Evolutionary conservation across 2,329 filamentous ascomycete species (phyloP), one percentile per base, ranked within the genome.

Genomic region (Thielaviopsis cerberus): DNA sequence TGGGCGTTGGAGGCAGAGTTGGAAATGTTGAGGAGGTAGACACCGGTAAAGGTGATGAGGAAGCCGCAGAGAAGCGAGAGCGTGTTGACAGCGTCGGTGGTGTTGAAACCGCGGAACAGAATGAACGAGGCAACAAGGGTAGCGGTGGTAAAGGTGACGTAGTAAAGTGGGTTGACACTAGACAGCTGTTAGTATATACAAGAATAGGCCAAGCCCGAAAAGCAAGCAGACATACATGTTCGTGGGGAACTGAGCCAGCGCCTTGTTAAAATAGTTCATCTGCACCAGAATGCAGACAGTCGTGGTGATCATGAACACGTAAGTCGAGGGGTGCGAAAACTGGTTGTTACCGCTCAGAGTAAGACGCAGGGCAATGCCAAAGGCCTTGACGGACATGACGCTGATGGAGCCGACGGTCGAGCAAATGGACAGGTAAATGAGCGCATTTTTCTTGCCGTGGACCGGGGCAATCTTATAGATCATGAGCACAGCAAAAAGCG

Each of bases 231-330:
- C 86, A 69, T 78, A 95, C 90, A 98, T 94, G 65, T 94, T 95
- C 30, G 92, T 96, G 27, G 88, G 91, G 72, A 97, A 98, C 66
- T 94, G 89, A 70, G 88, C 94, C 61, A 98, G 74, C 7, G 92
- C 92, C 72, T 98, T 98, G 77, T 98, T 98, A 73, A 98, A 95
- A 72, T 98, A 98, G 72, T 98, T 98, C 92, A 98, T 97, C 76
- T 98, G 92, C 8, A 90, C 96, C 64, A 98, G 71, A 67, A 98
- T 97, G 74, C 92, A 98, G 63, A 96, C 88, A 2, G 78, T 77
- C 0, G 90, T 92, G 63, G 97, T 81, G 63, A 98, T 96, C 71
- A 91, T 83, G 69, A 98, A 98, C 62, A 96, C 90, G 66, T 98
- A 98, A 61, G 94, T 98, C 54, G 89, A 95, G 1, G 94, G 88